Evolutionary conservation across 345 rosid species (phyloP).

Genomic region (Citrus maxima): DNA sequence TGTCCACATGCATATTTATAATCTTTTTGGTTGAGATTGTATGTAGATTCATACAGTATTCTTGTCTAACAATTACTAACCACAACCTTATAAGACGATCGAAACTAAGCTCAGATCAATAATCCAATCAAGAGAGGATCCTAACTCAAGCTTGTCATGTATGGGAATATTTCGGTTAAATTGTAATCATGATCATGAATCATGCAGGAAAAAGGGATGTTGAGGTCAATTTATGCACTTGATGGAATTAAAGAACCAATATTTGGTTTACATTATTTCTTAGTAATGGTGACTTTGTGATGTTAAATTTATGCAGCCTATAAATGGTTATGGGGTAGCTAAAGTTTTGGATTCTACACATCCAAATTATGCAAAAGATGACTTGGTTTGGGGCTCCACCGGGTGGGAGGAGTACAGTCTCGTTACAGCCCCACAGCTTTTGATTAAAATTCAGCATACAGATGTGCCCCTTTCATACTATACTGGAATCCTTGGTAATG

Average conservation of each 20-base stretch:
- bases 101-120: too few relatives aligned
- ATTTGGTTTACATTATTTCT: background rate
- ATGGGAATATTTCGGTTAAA: too few relatives aligned
- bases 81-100: too few relatives aligned
- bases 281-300: background rate
- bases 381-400: slow-evolving; percentile 49
- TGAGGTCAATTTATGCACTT: background rate
- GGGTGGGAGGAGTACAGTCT: slow-evolving; percentile 70
- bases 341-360: slow-evolving; percentile 52
- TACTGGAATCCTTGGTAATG: slow-evolving; percentile 58
- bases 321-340: slow-evolving; percentile 55
- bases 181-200: too few relatives aligned
- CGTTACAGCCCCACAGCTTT: slow-evolving; percentile 24
- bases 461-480: slow-evolving; percentile 64
- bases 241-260: background rate
- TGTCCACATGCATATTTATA: too few relatives aligned
- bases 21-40: too few relatives aligned
- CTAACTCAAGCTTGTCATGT: too few relatives aligned
- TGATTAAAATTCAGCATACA: slow-evolving; percentile 44
- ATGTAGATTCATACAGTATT: too few relatives aligned
- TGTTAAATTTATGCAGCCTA: slow-evolving; percentile 34
- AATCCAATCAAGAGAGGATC: too few relatives aligned
- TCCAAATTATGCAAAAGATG: slow-evolving; percentile 51
- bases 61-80: too few relatives aligned
- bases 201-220: background rate